Evolutionary conservation across 176 grass and related monocot species (phyloP).

Genomic region (Secale cereale): DNA sequence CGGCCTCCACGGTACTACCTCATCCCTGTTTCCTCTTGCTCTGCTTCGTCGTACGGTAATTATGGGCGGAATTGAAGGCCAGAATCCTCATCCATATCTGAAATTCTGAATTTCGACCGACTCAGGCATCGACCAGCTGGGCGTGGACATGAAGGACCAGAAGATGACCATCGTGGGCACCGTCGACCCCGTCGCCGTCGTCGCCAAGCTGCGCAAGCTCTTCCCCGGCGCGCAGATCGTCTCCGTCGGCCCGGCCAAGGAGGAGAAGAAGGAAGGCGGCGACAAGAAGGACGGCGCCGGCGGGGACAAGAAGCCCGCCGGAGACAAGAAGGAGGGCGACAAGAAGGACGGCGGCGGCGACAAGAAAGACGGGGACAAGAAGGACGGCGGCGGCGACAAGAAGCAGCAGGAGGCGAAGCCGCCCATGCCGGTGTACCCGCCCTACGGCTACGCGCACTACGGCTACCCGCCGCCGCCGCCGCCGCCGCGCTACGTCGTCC

Average conservation of each 20-base stretch:
- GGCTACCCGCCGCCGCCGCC: neutral
- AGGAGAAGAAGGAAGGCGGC: constrained; percentile 59
- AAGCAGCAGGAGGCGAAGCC: neutral
- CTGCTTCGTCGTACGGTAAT: neutral
- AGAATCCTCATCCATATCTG: neutral
- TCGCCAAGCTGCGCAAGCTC: constrained; percentile 40
- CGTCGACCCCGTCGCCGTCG: constrained; percentile 56
- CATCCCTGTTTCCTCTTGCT: neutral
- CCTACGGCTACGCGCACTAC: neutral
- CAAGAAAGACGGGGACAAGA: neutral
- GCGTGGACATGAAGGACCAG: constrained; percentile 62
- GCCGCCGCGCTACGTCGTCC: constrained; percentile 37
- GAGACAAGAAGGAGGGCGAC: too few relatives aligned
- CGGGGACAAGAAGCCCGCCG: too few relatives aligned
- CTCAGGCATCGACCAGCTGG: constrained; percentile 58
- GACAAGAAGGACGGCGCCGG: constrained; percentile 17
- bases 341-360: too few relatives aligned
- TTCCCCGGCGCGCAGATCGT: constrained; percentile 24
- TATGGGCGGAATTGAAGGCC: neutral
- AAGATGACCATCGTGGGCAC: constrained; percentile 71
- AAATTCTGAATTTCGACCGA: neutral
- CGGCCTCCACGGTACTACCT: constrained; percentile 34
- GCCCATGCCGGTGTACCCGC: neutral
- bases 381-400: neutral
- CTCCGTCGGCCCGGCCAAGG: constrained; percentile 59